Percentiles rank a stretch among this genome's conserved stretches.
phyloP scores from a whole-genome alignment of 2,329 filamentous ascomycete species.

The Trichoderma sp. region DNA sequence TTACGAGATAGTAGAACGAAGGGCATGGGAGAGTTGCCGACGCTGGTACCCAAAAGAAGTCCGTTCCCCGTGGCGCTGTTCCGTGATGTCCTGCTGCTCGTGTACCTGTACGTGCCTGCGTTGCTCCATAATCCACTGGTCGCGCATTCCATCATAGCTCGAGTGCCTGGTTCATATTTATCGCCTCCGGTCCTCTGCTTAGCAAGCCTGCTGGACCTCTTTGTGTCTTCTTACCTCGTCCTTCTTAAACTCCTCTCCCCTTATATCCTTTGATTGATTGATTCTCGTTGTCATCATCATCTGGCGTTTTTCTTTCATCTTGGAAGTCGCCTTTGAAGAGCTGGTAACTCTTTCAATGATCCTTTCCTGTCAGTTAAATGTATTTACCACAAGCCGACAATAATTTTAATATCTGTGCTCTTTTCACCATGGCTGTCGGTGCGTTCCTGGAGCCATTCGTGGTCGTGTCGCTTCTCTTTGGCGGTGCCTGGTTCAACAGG shows the following conservation, averaged over 20 bases:
- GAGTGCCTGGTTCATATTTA: not conserved
- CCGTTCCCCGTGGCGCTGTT: not conserved
- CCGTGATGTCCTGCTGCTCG: not conserved
- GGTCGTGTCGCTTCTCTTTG: slow-evolving; percentile 46
- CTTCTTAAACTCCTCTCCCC: not conserved
- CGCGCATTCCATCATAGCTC: not conserved
- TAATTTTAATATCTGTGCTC: slow-evolving; percentile 11
- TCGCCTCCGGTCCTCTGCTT: not conserved
- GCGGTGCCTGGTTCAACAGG: slow-evolving; percentile 47
- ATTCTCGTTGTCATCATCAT: not conserved
- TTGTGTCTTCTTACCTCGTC: not conserved
- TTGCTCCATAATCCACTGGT: not conserved
- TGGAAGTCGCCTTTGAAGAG: not conserved
- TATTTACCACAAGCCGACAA: slow-evolving; percentile 15
- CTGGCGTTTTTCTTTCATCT: not conserved
- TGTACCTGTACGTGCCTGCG: slow-evolving; percentile 4
- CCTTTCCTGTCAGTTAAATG: not conserved
- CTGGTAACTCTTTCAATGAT: not conserved
- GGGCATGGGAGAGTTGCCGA: not conserved
- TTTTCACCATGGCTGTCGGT: slow-evolving; percentile 40
- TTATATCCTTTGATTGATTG: not conserved
- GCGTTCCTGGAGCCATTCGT: slow-evolving; percentile 45
- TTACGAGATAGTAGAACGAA: not conserved
- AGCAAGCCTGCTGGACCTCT: not conserved
- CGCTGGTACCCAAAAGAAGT: not conserved